Percentiles rank a stretch among this genome's conserved stretches.
phyloP scores from a whole-genome alignment of 2,329 filamentous ascomycete genomes.

The Catunica adiposa region DNA sequence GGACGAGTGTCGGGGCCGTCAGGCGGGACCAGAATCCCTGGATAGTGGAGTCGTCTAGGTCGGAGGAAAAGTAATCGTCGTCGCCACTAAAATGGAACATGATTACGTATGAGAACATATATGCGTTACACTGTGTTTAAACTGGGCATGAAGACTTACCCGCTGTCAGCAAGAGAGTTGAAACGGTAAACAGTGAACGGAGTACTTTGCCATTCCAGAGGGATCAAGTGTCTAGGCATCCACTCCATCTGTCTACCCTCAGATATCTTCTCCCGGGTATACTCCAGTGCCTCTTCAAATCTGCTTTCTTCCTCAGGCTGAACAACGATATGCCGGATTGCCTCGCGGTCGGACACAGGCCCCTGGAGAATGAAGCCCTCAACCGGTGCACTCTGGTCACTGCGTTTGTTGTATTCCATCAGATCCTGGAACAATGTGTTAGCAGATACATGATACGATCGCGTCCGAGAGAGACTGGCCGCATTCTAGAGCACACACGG shows the following conservation, averaged over 20 bases:
- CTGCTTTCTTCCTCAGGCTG: constrained; percentile 19
- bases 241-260: constrained; percentile 37
- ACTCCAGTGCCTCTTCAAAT: constrained; percentile 29
- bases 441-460: background rate
- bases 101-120: background rate
- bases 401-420: constrained; percentile 35
- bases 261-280: constrained; percentile 38
- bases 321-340: constrained; percentile 29
- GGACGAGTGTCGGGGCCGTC: constrained; percentile 41
- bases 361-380: constrained; percentile 70
- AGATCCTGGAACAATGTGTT: constrained; percentile 28
- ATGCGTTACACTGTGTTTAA: background rate
- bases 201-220: constrained; percentile 22
- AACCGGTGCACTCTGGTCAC: constrained; percentile 33
- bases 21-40: constrained; percentile 48
- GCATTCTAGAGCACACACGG: background rate
- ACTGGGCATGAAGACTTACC: constrained; percentile 25
- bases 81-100: constrained; percentile 35
- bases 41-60: constrained; percentile 43
- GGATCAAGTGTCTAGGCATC: constrained; percentile 32
- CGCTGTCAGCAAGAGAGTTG: constrained; percentile 31
- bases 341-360: constrained; percentile 62
- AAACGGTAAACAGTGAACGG: constrained; percentile 38
- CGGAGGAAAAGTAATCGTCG: constrained; percentile 79
- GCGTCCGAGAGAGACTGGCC: background rate